These are phyloP conservation scores for Rubia peregrina DNA, from an alignment of 305 asterid genomes.

Conservation along the genomic window DNA sequence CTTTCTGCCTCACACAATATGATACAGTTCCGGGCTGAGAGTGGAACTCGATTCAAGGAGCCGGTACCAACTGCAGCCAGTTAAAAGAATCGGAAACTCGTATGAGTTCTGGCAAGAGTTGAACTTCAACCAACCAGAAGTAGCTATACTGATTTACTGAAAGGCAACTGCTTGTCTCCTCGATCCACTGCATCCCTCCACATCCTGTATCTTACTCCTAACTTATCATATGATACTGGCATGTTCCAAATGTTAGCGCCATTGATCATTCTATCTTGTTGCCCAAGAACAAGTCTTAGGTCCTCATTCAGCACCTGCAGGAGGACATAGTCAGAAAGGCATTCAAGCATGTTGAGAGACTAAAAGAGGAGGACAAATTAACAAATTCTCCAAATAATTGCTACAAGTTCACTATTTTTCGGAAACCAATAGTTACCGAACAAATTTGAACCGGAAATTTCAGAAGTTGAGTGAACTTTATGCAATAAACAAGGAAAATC, in stretches of 20 bases:
- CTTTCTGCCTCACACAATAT: slow-evolving; percentile 19
- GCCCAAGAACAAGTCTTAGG: slow-evolving; percentile 76
- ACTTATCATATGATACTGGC: slow-evolving; percentile 81
- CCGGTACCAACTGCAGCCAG: slow-evolving; percentile 11
- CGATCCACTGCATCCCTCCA: slow-evolving; percentile 78
- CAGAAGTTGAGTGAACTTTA: not conserved
- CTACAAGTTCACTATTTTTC: not conserved
- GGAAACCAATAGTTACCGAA: not conserved
- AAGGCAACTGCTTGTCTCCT: slow-evolving; percentile 42
- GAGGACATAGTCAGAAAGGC: not conserved
- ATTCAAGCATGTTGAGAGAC: not conserved
- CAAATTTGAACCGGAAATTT: not conserved
- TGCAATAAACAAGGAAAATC: not conserved
- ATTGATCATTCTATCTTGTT: slow-evolving; percentile 71
- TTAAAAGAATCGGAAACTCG: slow-evolving; percentile 12
- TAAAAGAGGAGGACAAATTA: not conserved
- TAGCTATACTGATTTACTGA: slow-evolving; percentile 32
- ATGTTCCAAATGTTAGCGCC: slow-evolving; percentile 81
- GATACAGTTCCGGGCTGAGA: slow-evolving; percentile 18
- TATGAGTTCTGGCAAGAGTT: slow-evolving; percentile 14
- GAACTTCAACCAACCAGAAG: slow-evolving; percentile 6
- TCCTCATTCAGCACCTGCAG: slow-evolving; percentile 84
- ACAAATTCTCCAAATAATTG: not conserved
- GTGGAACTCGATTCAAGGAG: slow-evolving; percentile 12
- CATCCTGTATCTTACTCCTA: slow-evolving; percentile 79